These are phyloP conservation scores for Globisporangium paddicum DNA, from an alignment of 352 stramenopile species.

Conservation along the genomic window DNA sequence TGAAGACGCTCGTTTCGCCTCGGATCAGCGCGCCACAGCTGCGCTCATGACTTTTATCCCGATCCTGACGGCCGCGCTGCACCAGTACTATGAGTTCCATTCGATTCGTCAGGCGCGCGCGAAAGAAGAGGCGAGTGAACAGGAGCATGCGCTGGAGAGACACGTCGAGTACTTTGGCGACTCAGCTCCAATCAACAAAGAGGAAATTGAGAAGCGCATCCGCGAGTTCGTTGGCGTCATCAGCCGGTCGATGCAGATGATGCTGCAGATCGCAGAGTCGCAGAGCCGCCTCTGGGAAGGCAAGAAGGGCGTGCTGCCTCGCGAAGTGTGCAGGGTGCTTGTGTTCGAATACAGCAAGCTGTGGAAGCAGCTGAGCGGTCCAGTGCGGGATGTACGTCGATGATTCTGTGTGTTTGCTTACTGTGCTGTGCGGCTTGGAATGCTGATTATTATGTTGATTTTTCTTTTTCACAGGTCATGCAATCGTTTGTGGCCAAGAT, in stretches of 20 bases:
- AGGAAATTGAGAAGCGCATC: slow-evolving; percentile 63
- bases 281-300: slow-evolving; percentile 54
- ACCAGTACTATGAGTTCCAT: slow-evolving; percentile 59
- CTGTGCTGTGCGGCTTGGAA: slow-evolving; percentile 10
- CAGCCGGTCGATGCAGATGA: slow-evolving; percentile 41
- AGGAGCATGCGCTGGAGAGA: slow-evolving; percentile 34
- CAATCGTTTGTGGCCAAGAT: slow-evolving; percentile 13
- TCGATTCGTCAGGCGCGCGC: slow-evolving; percentile 45
- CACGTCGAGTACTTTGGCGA: slow-evolving; percentile 65
- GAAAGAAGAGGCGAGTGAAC: slow-evolving; percentile 35
- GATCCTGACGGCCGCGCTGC: slow-evolving; percentile 36
- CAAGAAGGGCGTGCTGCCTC: slow-evolving; percentile 27
- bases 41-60: slow-evolving; percentile 40
- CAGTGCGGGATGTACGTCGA: slow-evolving; percentile 43
- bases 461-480: slow-evolving; percentile 13
- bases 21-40: slow-evolving; percentile 22
- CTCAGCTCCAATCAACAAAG: slow-evolving; percentile 51
- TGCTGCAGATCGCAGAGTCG: slow-evolving; percentile 46
- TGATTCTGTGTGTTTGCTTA: neutral
- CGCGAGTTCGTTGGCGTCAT: slow-evolving; percentile 56
- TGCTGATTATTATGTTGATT: slow-evolving; percentile 7
- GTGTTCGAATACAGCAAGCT: slow-evolving; percentile 40
- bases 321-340: slow-evolving; percentile 30
- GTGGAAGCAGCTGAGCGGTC: slow-evolving; percentile 35
- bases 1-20: slow-evolving; percentile 20